phyloP scores from a whole-genome alignment of 257 asterid species.

The Forsythia viridissima region DNA sequence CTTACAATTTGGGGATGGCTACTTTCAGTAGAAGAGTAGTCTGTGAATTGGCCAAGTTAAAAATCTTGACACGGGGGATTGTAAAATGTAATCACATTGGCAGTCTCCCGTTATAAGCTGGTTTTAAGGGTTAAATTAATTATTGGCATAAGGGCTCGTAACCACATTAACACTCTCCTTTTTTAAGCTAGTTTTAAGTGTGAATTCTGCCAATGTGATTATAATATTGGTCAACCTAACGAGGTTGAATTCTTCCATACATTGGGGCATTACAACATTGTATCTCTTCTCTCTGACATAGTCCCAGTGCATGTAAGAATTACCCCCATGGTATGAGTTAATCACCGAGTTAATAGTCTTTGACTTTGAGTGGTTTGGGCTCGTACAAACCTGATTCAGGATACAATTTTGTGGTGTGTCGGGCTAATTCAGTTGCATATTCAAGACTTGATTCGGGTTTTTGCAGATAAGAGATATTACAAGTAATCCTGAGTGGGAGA shows the following conservation, averaged over 20 bases:
- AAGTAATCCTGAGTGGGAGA: conserved; percentile 83
- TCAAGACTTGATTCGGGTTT: conserved; percentile 7
- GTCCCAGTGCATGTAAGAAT: not conserved
- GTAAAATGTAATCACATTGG: not conserved
- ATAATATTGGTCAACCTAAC: not conserved
- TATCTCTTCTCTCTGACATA: not conserved
- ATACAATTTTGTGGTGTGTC: not conserved
- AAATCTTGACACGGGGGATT: not conserved
- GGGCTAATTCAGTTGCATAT: not conserved
- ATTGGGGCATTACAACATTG: not conserved
- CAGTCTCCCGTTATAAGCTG: not conserved
- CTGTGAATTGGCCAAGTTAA: not conserved
- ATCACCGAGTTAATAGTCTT: not conserved
- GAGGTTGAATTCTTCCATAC: not conserved
- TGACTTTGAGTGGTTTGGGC: not conserved
- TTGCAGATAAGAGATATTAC: conserved; percentile 78
- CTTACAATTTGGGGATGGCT: not conserved
- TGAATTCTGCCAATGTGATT: not conserved
- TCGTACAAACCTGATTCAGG: not conserved
- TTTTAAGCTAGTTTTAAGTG: not conserved
- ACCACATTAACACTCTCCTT: not conserved
- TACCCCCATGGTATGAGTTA: not conserved
- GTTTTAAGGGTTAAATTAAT: not conserved
- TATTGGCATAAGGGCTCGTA: not conserved
- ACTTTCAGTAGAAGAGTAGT: not conserved